phyloP scores from a whole-genome alignment of 2,329 filamentous ascomycete genomes.

The Cladosporium sp. region DNA sequence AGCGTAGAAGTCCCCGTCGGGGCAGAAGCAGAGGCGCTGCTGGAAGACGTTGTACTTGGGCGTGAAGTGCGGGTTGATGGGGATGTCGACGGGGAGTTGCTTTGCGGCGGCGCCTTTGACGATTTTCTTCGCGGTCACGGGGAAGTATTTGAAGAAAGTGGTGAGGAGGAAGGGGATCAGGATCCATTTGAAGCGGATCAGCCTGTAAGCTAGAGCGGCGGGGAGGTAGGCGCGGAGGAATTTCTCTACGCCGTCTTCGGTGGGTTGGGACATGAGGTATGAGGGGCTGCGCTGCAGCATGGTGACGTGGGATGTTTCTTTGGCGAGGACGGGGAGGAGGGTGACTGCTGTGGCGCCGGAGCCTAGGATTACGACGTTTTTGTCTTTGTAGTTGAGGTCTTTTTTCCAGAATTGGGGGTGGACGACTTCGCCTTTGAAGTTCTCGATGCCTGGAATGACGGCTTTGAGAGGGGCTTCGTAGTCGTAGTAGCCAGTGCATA shows the following conservation, averaged over 20 bases:
- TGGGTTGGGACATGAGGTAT: constrained; percentile 48
- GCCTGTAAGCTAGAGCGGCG: constrained; percentile 25
- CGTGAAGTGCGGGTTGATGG: constrained; percentile 43
- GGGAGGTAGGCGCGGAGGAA: constrained; percentile 28
- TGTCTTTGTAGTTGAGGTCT: constrained; percentile 63
- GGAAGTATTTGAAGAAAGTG: constrained; percentile 36
- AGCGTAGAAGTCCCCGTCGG: constrained; percentile 60
- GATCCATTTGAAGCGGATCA: constrained; percentile 40
- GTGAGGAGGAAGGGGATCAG: constrained; percentile 37
- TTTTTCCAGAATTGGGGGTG: constrained; percentile 79
- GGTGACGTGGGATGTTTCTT: constrained; percentile 66
- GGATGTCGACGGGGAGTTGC: constrained; percentile 50
- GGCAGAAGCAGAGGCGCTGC: constrained; percentile 73
- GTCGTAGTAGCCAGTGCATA: constrained; percentile 71
- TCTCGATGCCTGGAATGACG: constrained; percentile 65
- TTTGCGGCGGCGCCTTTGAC: constrained; percentile 47
- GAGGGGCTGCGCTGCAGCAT: constrained; percentile 79
- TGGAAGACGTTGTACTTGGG: constrained; percentile 59
- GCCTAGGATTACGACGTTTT: constrained; percentile 71
- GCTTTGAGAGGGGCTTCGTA: constrained; percentile 64
- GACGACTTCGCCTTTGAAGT: constrained; percentile 63
- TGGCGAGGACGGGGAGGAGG: constrained; percentile 67
- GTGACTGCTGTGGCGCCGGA: constrained; percentile 80
- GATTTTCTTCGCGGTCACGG: constrained; percentile 30
- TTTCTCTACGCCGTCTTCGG: constrained; percentile 32